A percentile compares a stretch with the other conserved stretches of the same genome.
phyloP scores from a whole-genome alignment of 257 asterid species.

The Sherardia arvensis region DNA sequence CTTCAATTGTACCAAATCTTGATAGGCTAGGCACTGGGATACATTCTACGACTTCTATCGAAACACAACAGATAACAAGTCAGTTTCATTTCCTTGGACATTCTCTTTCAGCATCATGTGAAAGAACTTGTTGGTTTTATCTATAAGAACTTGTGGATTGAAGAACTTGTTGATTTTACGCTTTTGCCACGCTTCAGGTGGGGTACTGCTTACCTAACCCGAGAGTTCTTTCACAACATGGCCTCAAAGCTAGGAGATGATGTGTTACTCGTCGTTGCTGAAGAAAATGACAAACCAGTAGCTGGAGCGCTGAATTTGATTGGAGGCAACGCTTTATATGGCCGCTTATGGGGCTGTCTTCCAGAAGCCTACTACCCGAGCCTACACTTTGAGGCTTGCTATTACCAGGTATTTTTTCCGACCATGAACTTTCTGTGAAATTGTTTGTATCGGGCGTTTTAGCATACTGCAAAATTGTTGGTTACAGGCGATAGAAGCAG shows the following conservation, averaged over 20 bases:
- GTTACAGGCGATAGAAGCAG: conserved; percentile 93
- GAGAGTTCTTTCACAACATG: conserved; percentile 89
- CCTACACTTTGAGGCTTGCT: conserved; percentile 96
- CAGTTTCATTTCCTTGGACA: conserved; percentile 25
- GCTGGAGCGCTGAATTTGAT: conserved; percentile 94
- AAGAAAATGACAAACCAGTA: conserved; percentile 70
- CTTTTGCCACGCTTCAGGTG: conserved; percentile 41
- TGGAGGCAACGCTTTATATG: conserved; percentile 84
- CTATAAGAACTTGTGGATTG: no score
- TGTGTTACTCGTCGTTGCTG: conserved; percentile 76
- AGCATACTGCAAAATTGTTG: neutral
- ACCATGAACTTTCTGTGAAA: neutral
- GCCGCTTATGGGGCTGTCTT: conserved; percentile 97
- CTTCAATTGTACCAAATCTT: conserved; percentile 10
- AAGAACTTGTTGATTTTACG: conserved; percentile 1
- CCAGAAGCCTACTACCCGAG: conserved; percentile 76
- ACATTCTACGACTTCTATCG: conserved; percentile 85
- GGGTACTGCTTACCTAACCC: conserved; percentile 89
- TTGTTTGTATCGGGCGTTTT: neutral
- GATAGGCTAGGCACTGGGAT: conserved; percentile 93
- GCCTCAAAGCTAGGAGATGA: conserved; percentile 84
- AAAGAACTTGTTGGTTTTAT: conserved; percentile 4
- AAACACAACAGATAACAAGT: conserved; percentile 82
- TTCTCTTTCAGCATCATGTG: neutral
- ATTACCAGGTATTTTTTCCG: conserved; percentile 54